Percentiles rank a stretch among this genome's conserved stretches.
Conservation (phyloP, 2,329 filamentous ascomycete species). For the Aspergillus japonicus region DNA sequence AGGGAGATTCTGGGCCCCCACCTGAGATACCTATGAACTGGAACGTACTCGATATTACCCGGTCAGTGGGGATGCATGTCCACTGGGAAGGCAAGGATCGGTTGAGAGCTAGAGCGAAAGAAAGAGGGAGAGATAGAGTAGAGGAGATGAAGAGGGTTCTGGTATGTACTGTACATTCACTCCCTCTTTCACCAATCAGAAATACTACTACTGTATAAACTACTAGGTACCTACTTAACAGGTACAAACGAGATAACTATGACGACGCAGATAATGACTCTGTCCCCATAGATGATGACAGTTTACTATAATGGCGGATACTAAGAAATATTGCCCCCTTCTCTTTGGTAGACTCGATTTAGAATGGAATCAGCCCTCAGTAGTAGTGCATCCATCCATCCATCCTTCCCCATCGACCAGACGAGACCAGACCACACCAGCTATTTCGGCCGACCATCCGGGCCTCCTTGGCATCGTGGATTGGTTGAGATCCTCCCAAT, state of each 20-base stretch:
- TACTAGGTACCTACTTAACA: background rate
- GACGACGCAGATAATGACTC: background rate
- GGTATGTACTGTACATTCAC: background rate
- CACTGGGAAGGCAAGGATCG: background rate
- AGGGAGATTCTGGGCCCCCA: conserved; percentile 1
- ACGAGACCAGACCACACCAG: background rate
- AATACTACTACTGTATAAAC: no score
- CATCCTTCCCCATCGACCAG: background rate
- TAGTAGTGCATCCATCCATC: background rate
- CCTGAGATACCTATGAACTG: background rate
- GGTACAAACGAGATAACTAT: background rate
- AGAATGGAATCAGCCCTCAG: no score
- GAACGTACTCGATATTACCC: background rate
- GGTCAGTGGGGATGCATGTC: conserved; percentile 1
- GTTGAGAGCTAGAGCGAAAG: background rate
- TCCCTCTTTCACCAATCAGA: no score
- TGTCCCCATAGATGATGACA: background rate
- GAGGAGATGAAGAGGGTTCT: background rate
- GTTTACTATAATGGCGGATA: background rate
- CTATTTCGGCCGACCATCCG: conserved; percentile 20
- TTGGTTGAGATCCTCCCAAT: conserved; percentile 9
- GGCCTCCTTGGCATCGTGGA: conserved; percentile 10
- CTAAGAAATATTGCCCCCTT: background rate
- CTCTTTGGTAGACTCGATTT: background rate
- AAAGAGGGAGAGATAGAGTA: background rate